Conservation (phyloP, 345 rosid genomes). For the Xanthoceras sorbifolium region DNA sequence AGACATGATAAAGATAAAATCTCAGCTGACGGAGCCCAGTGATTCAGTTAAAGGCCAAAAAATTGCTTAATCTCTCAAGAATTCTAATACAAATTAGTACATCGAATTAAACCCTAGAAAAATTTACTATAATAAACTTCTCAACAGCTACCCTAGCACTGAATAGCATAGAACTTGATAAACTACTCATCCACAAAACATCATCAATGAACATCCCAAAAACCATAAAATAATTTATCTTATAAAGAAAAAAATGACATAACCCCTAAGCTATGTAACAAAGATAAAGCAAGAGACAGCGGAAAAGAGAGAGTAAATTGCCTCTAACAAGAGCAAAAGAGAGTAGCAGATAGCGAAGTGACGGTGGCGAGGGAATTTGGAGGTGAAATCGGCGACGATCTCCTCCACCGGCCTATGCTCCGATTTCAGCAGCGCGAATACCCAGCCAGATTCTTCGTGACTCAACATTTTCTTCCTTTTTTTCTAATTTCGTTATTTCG, state of each 20-base stretch:
- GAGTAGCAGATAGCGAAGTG: conserved; percentile 55
- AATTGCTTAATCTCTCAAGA: background rate
- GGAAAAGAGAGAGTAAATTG: background rate
- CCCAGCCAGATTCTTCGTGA: conserved; percentile 51
- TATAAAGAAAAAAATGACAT: conserved; percentile 10
- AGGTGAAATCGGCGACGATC: conserved; percentile 55
- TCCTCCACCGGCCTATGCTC: conserved; percentile 59
- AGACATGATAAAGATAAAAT: background rate
- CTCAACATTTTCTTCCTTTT: conserved; percentile 32
- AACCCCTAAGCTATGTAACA: conserved; percentile 10
- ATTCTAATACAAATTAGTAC: background rate
- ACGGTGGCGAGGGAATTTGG: conserved; percentile 46
- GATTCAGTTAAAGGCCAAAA: background rate
- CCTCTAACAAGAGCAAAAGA: conserved; percentile 64
- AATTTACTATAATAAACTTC: background rate
- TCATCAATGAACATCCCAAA: background rate
- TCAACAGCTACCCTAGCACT: background rate
- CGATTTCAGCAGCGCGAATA: conserved; percentile 48
- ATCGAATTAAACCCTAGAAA: conserved; percentile 1
- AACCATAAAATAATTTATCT: background rate
- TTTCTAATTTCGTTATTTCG: background rate
- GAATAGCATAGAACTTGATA: too few species aligned
- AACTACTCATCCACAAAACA: background rate
- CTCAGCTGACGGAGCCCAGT: background rate
- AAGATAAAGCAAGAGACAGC: background rate